Base-by-base conservation (phyloP, 495 filamentous ascomycete species). In the Xylaria grammica region DNA sequence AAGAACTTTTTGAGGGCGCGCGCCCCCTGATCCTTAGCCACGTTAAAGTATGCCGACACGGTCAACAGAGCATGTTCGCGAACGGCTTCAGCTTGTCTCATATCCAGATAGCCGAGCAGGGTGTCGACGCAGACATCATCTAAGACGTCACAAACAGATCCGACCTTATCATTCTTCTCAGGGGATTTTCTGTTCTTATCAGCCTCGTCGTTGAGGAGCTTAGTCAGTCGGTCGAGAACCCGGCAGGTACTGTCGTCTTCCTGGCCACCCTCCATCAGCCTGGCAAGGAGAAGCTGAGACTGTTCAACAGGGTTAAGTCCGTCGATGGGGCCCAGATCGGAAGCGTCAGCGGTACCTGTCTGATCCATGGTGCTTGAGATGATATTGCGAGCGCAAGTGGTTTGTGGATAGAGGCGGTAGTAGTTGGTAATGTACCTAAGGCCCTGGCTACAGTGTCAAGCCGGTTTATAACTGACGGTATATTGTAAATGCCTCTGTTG, bases 111-210 rank as follows among this genome's bases (percentile, higher is more conserved):
- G 32, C 85, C 81, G 10, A 97, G 77, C 53, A 97, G 86, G 46
- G 91, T 90, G 69, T 94, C 91, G 62, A 96, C 85, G 45, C 85
- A 85, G 63, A 95, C 90, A 49, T 85, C 82, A 69, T 96, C 93
- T 40, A 97, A 82, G 51, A 93, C 74, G 42, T 81, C 76, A 65
- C 88, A 85, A 54, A 96, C 75, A 49, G 81, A 75, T 11, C 70
- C 65, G 55, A 77, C 69, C 51, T 76, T 76, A 38, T 77, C 70
- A 62, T 73, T 65, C 19, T 71, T n/a, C n/a, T n/a, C n/a, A n/a
- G n/a, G n/a, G 7, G 40, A 7, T 42, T 15, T 9, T 17, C 17
- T 42, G 7, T 42, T 42, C 40, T 42, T 15, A 6, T 42, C 40
- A 11, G 67, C 63, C 34, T 71, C 68, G 61, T 86, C 82, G 46